A percentile compares a stretch with the other conserved stretches of the same genome.
These are phyloP conservation scores for Silene uniflora DNA, from an alignment of 148 eudicot genomes.

Conservation along the genomic window DNA sequence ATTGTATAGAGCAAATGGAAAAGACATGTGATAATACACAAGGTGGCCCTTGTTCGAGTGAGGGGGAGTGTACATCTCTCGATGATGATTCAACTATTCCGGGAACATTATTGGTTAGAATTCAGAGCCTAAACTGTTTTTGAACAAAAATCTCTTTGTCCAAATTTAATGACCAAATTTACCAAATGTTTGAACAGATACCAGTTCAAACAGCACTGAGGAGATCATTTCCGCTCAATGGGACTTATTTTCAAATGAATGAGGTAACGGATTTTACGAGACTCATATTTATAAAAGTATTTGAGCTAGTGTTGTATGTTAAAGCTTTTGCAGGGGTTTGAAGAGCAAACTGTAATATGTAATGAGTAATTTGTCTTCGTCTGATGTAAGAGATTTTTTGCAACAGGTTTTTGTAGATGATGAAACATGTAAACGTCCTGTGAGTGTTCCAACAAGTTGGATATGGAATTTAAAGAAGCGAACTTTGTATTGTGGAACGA, in stretches of 20 bases:
- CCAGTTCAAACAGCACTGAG: slow-evolving; percentile 64
- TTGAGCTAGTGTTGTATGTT: background rate
- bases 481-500: slow-evolving; percentile 48
- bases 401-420: slow-evolving; percentile 62
- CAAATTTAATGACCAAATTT: background rate
- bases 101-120: slow-evolving; percentile 66
- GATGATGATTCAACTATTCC: slow-evolving; percentile 32
- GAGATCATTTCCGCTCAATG: slow-evolving; percentile 66
- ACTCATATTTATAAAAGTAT: background rate
- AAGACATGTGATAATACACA: slow-evolving; percentile 13
- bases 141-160: background rate
- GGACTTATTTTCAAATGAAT: slow-evolving; percentile 77
- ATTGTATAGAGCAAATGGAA: slow-evolving; percentile 15
- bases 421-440: slow-evolving; percentile 39
- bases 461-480: slow-evolving; percentile 36
- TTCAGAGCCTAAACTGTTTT: background rate
- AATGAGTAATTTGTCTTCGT: background rate
- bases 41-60: slow-evolving; percentile 20
- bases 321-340: background rate
- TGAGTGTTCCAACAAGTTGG: slow-evolving; percentile 35
- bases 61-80: background rate
- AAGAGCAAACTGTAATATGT: background rate
- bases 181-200: slow-evolving; percentile 35
- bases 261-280: slow-evolving; percentile 44
- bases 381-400: background rate